Percentiles rank a stretch among this genome's conserved stretches.
These are phyloP conservation scores for Mycena venus DNA, from an alignment of 768 basidiomycete genomes.

Conservation along the genomic window DNA sequence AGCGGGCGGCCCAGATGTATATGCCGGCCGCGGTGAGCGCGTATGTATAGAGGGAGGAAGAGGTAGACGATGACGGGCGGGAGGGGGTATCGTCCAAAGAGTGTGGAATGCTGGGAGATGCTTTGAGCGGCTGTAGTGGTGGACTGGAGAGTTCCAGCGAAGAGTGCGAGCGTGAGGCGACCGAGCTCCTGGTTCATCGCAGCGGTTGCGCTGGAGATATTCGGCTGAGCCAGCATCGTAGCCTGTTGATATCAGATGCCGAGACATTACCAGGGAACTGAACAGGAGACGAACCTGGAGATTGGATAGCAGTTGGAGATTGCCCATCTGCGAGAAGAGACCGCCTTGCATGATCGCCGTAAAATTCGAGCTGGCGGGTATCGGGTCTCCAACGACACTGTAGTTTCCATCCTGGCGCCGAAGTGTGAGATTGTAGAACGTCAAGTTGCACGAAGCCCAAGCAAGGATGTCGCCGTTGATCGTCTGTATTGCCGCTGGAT, in stretches of 20 bases:
- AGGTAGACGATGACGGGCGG: constrained; percentile 27
- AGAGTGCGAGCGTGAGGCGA: constrained; percentile 25
- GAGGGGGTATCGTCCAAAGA: constrained; percentile 30
- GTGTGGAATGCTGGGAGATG: not conserved
- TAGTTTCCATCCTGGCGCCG: constrained; percentile 8
- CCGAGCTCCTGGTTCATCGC: constrained; percentile 23
- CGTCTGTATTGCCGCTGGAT: not conserved
- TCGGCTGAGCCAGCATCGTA: constrained; percentile 12
- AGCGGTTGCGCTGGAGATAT: constrained; percentile 5
- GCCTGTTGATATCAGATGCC: constrained; percentile 7
- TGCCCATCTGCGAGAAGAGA: constrained; percentile 23
- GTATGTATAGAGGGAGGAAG: constrained; percentile 30
- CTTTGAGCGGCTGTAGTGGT: not conserved
- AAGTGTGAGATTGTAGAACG: constrained; percentile 25
- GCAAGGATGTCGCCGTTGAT: constrained; percentile 12
- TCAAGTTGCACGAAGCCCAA: constrained; percentile 22
- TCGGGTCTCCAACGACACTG: not conserved
- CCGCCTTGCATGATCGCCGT: constrained; percentile 23
- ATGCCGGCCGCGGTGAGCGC: constrained; percentile 22
- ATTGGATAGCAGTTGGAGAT: constrained; percentile 19
- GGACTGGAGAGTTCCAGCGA: constrained; percentile 23
- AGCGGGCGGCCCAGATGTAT: constrained; percentile 27
- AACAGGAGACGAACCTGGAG: constrained; percentile 14
- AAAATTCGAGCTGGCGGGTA: constrained; percentile 6
- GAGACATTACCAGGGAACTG: not conserved